Evolutionary conservation across 306 rosid genomes (phyloP).

Genomic region (Ochetophila trinervis): DNA sequence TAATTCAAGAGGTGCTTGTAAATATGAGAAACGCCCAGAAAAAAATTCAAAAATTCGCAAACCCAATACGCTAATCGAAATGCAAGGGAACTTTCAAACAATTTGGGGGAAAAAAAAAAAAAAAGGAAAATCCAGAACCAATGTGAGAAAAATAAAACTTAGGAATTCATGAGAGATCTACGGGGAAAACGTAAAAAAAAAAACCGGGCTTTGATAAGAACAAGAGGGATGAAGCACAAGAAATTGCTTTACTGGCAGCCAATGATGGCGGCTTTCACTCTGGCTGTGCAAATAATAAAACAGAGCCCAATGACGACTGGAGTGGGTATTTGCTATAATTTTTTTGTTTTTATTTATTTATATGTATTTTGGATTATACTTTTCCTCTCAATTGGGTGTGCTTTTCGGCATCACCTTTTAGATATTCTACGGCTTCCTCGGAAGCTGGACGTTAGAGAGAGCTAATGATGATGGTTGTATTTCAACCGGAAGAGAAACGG

Average conservation of each 20-base stretch:
- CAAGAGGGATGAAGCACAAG: background rate
- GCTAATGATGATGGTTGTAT: too few relatives aligned
- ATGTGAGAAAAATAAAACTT: background rate
- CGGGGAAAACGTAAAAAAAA: background rate
- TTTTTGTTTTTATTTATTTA: background rate
- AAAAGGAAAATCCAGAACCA: too few relatives aligned
- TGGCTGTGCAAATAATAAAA: slow-evolving; percentile 14
- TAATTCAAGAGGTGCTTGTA: slow-evolving; percentile 86
- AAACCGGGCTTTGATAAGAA: background rate
- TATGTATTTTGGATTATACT: too few relatives aligned
- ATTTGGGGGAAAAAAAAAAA: background rate
- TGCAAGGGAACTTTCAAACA: background rate
- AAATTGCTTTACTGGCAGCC: slow-evolving; percentile 27
- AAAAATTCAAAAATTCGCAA: background rate
- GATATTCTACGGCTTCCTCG: too few relatives aligned
- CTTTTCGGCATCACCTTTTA: too few relatives aligned
- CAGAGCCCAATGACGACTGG: background rate
- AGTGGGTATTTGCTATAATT: background rate
- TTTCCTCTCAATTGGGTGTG: too few relatives aligned
- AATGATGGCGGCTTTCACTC: slow-evolving; percentile 35
- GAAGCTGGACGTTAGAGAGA: too few relatives aligned
- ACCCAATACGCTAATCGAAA: background rate
- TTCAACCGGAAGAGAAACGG: too few relatives aligned
- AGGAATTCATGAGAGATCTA: slow-evolving; percentile 23
- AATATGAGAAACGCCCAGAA: slow-evolving; percentile 66